Conservation (phyloP, 768 basidiomycete genomes). For the Boletus bicolor region DNA sequence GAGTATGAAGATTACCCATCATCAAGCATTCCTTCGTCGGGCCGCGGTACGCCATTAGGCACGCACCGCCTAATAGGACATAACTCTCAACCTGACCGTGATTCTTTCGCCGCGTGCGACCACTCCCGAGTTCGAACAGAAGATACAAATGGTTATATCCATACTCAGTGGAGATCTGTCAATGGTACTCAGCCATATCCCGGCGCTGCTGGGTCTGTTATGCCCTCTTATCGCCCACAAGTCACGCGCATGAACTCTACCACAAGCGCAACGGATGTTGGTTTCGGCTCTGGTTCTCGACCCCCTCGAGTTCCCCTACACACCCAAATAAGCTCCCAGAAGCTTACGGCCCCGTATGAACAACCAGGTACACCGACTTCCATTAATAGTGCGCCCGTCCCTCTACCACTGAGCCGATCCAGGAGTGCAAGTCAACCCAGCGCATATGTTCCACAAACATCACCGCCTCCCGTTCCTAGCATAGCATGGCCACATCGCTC, state of each 20-base stretch:
- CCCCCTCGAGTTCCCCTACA: conserved; percentile 47
- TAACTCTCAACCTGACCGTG: conserved; percentile 57
- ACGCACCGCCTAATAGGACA: conserved; percentile 56
- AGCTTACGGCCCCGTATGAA: conserved; percentile 53
- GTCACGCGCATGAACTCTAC: conserved; percentile 49
- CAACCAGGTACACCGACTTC: conserved; percentile 38
- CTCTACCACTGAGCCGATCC: conserved; percentile 49
- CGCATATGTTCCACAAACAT: conserved; percentile 55
- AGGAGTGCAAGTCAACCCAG: conserved; percentile 80
- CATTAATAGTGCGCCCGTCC: conserved; percentile 13
- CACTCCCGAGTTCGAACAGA: conserved; percentile 69
- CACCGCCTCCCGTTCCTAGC: conserved; percentile 53
- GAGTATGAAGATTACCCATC: conserved; percentile 76
- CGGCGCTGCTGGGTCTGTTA: conserved; percentile 14
- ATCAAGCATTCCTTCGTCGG: conserved; percentile 46
- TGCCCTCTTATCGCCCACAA: conserved; percentile 38
- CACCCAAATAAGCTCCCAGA: conserved; percentile 69
- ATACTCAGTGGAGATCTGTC: conserved; percentile 60
- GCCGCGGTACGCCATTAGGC: conserved; percentile 72
- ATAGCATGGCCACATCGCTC: conserved; percentile 48
- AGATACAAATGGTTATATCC: conserved; percentile 57
- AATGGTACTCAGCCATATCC: conserved; percentile 41
- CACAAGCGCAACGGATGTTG: conserved; percentile 40
- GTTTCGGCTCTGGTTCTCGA: conserved; percentile 36
- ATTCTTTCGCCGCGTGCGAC: conserved; percentile 44